Evolutionary conservation across 192 early-diverging fungal genomes (phyloP).

Genomic region (Podochytrium sp.): DNA sequence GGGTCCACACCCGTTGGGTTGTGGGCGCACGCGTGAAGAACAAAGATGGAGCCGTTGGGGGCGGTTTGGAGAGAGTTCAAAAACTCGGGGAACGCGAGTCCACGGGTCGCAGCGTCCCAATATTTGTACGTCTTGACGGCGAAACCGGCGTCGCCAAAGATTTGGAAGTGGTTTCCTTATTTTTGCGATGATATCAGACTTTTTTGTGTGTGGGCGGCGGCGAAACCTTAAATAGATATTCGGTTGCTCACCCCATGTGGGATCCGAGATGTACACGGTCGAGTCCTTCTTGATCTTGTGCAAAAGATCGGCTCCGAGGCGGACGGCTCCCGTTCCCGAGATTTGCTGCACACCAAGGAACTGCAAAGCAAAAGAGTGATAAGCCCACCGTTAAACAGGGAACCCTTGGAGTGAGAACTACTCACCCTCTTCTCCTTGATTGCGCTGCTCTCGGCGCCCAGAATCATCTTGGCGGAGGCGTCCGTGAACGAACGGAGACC

Average conservation of each 20-base stretch:
- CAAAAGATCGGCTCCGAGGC: slow-evolving; percentile 85
- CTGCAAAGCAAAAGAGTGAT: slow-evolving; percentile 16
- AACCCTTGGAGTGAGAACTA: neutral
- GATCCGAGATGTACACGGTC: slow-evolving; percentile 86
- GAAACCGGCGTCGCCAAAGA: slow-evolving; percentile 86
- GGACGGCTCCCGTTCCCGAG: slow-evolving; percentile 93
- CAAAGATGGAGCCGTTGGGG: slow-evolving; percentile 78
- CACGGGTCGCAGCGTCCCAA: slow-evolving; percentile 79
- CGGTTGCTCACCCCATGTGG: slow-evolving; percentile 92
- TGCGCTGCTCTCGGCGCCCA: slow-evolving; percentile 77
- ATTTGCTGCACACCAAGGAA: slow-evolving; percentile 82
- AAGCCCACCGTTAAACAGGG: neutral
- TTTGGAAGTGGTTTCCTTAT: slow-evolving; percentile 83
- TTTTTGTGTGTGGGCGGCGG: neutral
- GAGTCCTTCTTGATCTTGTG: slow-evolving; percentile 67
- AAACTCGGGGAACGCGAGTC: slow-evolving; percentile 81
- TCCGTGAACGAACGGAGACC: slow-evolving; percentile 78
- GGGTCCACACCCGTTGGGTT: slow-evolving; percentile 99
- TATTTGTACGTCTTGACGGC: slow-evolving; percentile 86
- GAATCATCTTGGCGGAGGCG: slow-evolving; percentile 81
- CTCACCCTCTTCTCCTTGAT: slow-evolving; percentile 71
- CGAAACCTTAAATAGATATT: too few species aligned
- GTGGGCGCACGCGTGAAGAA: slow-evolving; percentile 97
- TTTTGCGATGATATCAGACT: neutral
- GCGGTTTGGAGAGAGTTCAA: slow-evolving; percentile 71